phyloP scores from a whole-genome alignment of 148 eudicot species.

The Drosera capensis region DNA sequence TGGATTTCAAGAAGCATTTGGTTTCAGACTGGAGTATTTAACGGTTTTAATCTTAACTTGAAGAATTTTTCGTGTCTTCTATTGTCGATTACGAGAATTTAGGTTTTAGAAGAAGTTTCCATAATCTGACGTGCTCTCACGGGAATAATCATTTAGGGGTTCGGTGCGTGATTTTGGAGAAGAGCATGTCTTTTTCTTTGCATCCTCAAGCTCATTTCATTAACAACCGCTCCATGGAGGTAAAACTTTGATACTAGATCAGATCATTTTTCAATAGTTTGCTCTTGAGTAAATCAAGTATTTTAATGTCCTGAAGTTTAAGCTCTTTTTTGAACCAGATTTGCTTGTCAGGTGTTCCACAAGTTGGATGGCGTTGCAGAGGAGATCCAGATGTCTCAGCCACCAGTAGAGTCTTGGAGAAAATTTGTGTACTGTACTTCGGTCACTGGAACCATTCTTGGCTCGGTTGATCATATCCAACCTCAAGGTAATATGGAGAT shows the following conservation, averaged over 20 bases:
- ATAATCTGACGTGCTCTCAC: neutral
- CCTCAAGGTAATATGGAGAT: slow-evolving; percentile 59
- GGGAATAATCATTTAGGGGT: slow-evolving; percentile 31
- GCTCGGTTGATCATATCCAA: slow-evolving; percentile 91
- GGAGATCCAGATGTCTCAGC: slow-evolving; percentile 64
- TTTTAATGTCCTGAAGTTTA: slow-evolving; percentile 11
- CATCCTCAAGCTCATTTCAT: slow-evolving; percentile 99
- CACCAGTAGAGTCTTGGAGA: slow-evolving; percentile 89
- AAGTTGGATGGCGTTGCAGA: slow-evolving; percentile 78
- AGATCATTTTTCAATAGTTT: neutral
- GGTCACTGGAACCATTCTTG: slow-evolving; percentile 73
- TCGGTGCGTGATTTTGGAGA: slow-evolving; percentile 74
- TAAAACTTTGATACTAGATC: slow-evolving; percentile 14
- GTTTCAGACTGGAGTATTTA: too few species aligned
- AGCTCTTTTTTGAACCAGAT: slow-evolving; percentile 34
- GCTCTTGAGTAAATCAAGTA: neutral
- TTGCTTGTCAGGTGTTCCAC: slow-evolving; percentile 57
- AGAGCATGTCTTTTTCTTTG: slow-evolving; percentile 43
- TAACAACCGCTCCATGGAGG: slow-evolving; percentile 98
- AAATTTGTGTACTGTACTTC: slow-evolving; percentile 93
- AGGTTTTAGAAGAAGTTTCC: too few species aligned
- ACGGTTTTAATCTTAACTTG: too few species aligned
- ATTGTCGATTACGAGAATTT: too few species aligned
- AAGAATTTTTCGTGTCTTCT: too few species aligned
- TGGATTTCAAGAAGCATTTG: too few species aligned